phyloP scores from a whole-genome alignment of 164 flowering plant species.

The Stephania cephalantha region DNA sequence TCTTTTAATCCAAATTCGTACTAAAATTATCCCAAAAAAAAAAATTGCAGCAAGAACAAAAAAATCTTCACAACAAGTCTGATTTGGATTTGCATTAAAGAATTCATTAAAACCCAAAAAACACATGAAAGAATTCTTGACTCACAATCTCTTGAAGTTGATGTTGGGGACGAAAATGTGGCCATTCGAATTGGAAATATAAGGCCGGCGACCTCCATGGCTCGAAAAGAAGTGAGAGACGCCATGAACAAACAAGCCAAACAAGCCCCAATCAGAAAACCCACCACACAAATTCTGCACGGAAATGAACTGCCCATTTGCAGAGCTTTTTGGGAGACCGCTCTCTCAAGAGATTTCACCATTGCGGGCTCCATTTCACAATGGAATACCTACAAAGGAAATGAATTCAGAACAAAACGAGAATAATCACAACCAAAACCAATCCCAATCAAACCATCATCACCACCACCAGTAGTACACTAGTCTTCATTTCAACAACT shows the following conservation, averaged over 20 bases:
- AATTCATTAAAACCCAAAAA: not conserved
- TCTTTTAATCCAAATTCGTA: no score
- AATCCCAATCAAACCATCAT: no score
- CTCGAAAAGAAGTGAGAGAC: constrained; percentile 48
- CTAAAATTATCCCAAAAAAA: not conserved
- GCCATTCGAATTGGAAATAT: constrained; percentile 27
- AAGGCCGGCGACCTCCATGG: constrained; percentile 31
- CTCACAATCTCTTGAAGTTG: constrained; percentile 44
- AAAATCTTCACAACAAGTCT: not conserved
- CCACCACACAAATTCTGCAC: constrained; percentile 79
- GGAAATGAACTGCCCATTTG: constrained; percentile 80
- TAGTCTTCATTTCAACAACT: no score
- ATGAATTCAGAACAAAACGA: no score
- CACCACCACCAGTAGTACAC: no score
- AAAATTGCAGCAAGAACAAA: not conserved
- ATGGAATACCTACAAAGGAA: no score
- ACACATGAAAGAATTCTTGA: not conserved
- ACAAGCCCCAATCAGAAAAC: constrained; percentile 82
- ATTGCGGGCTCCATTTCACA: no score
- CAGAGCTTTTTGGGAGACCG: constrained; percentile 71
- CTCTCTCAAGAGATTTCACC: constrained; percentile 37
- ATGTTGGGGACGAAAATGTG: constrained; percentile 29
- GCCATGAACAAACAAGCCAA: constrained; percentile 64
- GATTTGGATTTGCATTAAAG: no score
- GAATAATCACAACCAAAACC: no score